phyloP scores from a whole-genome alignment of 306 rosid genomes.

The Trichosanthes cucumerina region DNA sequence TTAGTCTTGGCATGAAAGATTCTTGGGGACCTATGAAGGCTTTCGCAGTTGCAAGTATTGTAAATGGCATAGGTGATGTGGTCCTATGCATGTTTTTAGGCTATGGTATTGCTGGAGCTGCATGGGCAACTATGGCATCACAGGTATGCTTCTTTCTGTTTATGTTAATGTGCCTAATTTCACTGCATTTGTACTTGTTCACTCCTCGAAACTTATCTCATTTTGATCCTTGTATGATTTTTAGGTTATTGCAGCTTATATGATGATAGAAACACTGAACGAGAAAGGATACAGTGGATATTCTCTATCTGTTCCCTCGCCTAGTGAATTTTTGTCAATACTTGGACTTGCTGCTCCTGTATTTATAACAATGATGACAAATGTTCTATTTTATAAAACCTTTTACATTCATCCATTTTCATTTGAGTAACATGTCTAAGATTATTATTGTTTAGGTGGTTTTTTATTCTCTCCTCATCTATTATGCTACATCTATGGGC shows the following conservation, averaged over 20 bases:
- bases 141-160: slow-evolving; percentile 31
- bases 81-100: slow-evolving; percentile 43
- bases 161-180: background rate
- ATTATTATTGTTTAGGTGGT: slow-evolving; percentile 46
- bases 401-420: background rate
- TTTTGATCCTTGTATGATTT: slow-evolving; percentile 11
- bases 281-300: slow-evolving; percentile 63
- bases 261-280: slow-evolving; percentile 76
- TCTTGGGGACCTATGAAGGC: slow-evolving; percentile 85
- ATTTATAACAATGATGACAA: slow-evolving; percentile 63
- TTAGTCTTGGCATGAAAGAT: slow-evolving; percentile 88
- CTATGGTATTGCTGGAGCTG: slow-evolving; percentile 74
- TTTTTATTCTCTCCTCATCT: slow-evolving; percentile 63
- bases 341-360: slow-evolving; percentile 75
- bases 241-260: slow-evolving; percentile 76
- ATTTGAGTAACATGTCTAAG: background rate
- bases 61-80: slow-evolving; percentile 58
- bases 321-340: slow-evolving; percentile 40
- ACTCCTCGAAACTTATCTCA: background rate
- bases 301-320: slow-evolving; percentile 56
- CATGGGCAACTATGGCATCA: slow-evolving; percentile 80
- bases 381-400: slow-evolving; percentile 35
- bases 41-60: slow-evolving; percentile 46
- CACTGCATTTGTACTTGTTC: background rate
- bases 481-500: slow-evolving; percentile 81